Evolutionary conservation across 495 filamentous ascomycete species (phyloP).

Genomic region (Letharia lupina): DNA sequence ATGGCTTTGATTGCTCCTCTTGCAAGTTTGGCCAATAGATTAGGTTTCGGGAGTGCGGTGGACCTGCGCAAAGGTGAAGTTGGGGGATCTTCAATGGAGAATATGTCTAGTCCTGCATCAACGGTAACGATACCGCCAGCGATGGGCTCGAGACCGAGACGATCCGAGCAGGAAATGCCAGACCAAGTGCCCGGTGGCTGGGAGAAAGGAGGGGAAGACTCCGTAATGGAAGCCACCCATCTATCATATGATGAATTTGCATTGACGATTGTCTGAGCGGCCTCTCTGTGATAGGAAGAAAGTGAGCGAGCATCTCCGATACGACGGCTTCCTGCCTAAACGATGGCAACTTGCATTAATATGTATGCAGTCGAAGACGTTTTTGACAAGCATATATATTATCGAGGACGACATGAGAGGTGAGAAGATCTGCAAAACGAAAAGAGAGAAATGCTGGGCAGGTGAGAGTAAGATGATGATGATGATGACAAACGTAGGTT

Average conservation of each 20-base stretch:
- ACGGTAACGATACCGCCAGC: background rate
- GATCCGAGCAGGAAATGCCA: background rate
- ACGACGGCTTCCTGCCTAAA: background rate
- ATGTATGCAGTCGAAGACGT: background rate
- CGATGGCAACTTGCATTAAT: background rate
- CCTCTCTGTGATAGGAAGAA: slow-evolving; percentile 1
- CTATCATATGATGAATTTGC: background rate
- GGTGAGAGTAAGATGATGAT: background rate
- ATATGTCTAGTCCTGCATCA: background rate
- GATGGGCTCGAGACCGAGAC: background rate
- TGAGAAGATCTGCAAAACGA: background rate
- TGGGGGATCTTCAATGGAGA: background rate
- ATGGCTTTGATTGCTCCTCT: background rate
- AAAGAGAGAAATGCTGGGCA: background rate
- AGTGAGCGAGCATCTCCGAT: background rate
- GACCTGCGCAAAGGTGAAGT: slow-evolving; percentile 1
- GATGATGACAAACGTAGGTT: background rate
- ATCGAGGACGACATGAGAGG: background rate
- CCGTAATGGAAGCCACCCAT: background rate
- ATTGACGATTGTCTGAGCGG: background rate
- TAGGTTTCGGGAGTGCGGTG: background rate
- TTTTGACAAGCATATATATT: background rate
- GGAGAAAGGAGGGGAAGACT: background rate
- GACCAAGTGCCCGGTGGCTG: background rate
- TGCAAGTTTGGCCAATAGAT: background rate